Conservation (phyloP, 345 rosid species). For the Viola odorata region DNA sequence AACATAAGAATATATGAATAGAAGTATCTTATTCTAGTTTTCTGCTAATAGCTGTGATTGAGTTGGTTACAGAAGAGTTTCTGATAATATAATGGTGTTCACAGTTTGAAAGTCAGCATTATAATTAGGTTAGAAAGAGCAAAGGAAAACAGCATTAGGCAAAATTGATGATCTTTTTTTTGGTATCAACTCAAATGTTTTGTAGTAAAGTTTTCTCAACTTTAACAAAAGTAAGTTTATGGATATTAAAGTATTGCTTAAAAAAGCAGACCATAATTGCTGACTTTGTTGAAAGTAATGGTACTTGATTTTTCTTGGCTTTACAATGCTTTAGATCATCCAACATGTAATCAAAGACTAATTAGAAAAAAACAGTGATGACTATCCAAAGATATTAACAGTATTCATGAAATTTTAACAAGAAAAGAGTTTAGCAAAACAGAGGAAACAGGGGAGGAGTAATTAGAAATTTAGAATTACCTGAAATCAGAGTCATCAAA, state of each 20-base stretch:
- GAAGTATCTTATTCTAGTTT: no score
- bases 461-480: slow-evolving; percentile 18
- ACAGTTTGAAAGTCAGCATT: no score
- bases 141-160: no score
- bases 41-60: no score
- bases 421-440: not conserved
- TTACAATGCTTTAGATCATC: not conserved
- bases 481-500: slow-evolving; percentile 91
- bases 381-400: no score
- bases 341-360: not conserved
- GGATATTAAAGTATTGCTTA: not conserved
- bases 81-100: no score
- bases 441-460: not conserved
- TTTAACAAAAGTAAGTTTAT: not conserved
- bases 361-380: no score
- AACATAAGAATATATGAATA: no score
- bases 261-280: slow-evolving; percentile 14
- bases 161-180: no score
- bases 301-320: not conserved
- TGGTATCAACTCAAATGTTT: no score
- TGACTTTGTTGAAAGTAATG: slow-evolving; percentile 17
- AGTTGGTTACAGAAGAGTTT: no score
- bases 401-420: not conserved
- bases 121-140: no score
- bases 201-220: not conserved